These are phyloP conservation scores for Neonectria hederae DNA, from an alignment of 2,329 filamentous ascomycete species.

Conservation along the genomic window DNA sequence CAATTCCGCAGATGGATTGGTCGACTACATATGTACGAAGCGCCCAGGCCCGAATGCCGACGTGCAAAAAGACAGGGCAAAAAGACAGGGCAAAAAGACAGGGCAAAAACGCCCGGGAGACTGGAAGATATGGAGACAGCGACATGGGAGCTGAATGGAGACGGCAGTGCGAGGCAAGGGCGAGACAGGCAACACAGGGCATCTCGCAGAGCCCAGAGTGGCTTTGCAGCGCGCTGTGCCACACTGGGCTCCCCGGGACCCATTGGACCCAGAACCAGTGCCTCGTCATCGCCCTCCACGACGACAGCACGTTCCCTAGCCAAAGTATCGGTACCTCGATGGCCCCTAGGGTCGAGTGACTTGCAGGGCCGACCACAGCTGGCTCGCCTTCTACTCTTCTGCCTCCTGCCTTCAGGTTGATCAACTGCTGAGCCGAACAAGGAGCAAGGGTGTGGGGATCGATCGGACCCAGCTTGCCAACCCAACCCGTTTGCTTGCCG, in stretches of 20 bases:
- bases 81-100: too few relatives aligned
- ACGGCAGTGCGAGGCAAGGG: conserved; percentile 1
- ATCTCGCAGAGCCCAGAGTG: conserved; percentile 26
- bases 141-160: neutral
- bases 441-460: conserved; percentile 6
- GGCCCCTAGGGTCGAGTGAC: conserved; percentile 30
- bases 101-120: neutral
- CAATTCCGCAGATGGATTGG: conserved; percentile 10
- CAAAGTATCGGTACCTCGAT: conserved; percentile 43
- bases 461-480: conserved; percentile 8
- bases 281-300: conserved; percentile 52
- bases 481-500: conserved; percentile 4
- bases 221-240: conserved; percentile 40
- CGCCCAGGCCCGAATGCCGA: neutral
- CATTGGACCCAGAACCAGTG: conserved; percentile 45
- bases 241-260: conserved; percentile 34
- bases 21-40: too few relatives aligned
- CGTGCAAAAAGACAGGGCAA: neutral
- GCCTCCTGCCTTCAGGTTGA: conserved; percentile 11
- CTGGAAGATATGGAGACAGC: neutral
- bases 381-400: conserved; percentile 15
- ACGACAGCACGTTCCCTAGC: conserved; percentile 38
- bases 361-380: conserved; percentile 31
- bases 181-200: neutral
- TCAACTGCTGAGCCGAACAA: conserved; percentile 2